Evolutionary conservation across 2,329 filamentous ascomycete species (phyloP), one percentile per base, ranked within the genome.

Genomic region (Sarocladium kiliense): DNA sequence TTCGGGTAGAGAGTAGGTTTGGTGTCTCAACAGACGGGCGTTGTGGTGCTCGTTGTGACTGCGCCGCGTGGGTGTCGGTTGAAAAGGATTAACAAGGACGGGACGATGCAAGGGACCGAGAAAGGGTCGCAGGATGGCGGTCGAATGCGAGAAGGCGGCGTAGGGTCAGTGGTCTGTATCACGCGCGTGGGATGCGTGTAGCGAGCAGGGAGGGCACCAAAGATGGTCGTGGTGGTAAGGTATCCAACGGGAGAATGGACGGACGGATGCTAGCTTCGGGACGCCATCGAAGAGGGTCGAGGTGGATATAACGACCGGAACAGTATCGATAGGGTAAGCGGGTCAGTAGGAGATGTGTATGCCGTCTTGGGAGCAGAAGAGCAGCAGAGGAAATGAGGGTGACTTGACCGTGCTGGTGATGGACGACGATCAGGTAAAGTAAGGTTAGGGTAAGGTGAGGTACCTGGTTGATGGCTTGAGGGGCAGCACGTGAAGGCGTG

Each of bases 201-300:
- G 30, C 21, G 47, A 51, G 47, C 27, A 30, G 34, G 47, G 23
- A 51, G n/a, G 47, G 5, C 47, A 23, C 16, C 47, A 4, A 21
- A 14, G 25, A 30, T 18, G 25, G 23, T n/a, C 25, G 21, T 5
- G 25, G n/a, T 32, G 47, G 30, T 51, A 23, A n/a, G 47, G 47
- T 21, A 21, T 6, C 27, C 3, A 18, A 18, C 11, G 14, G 37
- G 47, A 34, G 9, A n/a, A 36, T 32, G 30, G 47, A 21, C 18
- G 47, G 30, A 36, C 23, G 47, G 30, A 34, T 51, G 47, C 30
- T 51, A 51, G 47, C 47, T 51, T 12, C 27, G 3, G 47, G n/a
- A 34, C 47, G 47, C 47, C 47, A 51, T 51, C 18, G 16, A 51
- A 10, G 47, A 32, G 7, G 30, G 12, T 32, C 6, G 30, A 32